Conservation (phyloP, 2,329 filamentous ascomycete genomes). For the Leptographium radiaticola region DNA sequence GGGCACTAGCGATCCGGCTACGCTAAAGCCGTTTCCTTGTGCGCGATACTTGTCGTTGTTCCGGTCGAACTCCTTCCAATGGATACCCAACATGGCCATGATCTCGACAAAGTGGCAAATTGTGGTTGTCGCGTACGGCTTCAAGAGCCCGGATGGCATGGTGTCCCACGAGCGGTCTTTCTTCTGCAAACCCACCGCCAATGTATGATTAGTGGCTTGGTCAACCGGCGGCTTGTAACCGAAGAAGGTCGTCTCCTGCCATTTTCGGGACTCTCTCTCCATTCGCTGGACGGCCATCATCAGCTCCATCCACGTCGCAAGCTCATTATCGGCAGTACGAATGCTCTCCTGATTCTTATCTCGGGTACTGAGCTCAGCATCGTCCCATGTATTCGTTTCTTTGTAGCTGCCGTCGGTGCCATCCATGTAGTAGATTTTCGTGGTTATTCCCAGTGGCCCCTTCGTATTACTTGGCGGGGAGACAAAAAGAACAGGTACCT, state of each 20-base stretch:
- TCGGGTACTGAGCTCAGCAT: constrained; percentile 9
- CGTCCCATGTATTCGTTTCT: constrained; percentile 8
- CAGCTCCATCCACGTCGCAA: constrained; percentile 38
- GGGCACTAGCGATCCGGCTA: constrained; percentile 30
- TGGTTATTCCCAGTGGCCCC: constrained; percentile 18
- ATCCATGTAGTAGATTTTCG: constrained; percentile 23
- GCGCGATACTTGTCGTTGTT: constrained; percentile 37
- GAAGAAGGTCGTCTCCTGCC: constrained; percentile 24
- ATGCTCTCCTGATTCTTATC: constrained; percentile 16
- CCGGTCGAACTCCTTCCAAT: constrained; percentile 46
- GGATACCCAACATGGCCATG: constrained; percentile 38
- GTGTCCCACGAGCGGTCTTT: constrained; percentile 37
- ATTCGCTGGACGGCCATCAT: constrained; percentile 36
- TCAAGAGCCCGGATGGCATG: constrained; percentile 32
- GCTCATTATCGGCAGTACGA: constrained; percentile 42
- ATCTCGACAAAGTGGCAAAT: constrained; percentile 43
- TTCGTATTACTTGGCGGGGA: constrained; percentile 26
- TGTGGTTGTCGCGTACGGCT: constrained; percentile 40
- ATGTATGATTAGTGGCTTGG: constrained; percentile 19
- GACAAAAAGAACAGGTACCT: constrained; percentile 36
- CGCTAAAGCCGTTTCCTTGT: constrained; percentile 40
- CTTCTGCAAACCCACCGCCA: constrained; percentile 31
- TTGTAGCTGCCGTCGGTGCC: constrained; percentile 22
- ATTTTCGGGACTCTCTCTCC: constrained; percentile 31
- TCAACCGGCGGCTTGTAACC: constrained; percentile 7